A percentile compares a stretch with the other conserved stretches of the same genome.
Evolutionary conservation across 129 eudicot species (phyloP).

Genomic region (Lonicera japonica): DNA sequence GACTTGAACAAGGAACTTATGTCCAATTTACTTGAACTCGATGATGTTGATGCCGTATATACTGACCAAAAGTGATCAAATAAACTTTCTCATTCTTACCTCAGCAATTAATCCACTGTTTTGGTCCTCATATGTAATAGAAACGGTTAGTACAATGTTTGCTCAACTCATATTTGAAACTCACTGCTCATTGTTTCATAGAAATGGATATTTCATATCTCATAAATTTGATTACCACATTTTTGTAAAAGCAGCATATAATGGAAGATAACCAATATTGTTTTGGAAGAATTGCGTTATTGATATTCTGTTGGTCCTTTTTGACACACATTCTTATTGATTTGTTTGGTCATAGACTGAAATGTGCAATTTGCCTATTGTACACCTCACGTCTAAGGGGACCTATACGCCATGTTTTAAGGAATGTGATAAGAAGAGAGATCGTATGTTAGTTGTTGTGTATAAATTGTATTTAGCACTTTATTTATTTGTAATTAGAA

Average conservation of each 20-base stretch:
- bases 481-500: too few relatives aligned
- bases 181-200: neutral
- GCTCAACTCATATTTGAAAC: neutral
- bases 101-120: neutral
- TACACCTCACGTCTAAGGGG: too few relatives aligned
- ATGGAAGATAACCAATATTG: neutral
- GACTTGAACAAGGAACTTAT: constrained; percentile 87
- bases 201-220: neutral
- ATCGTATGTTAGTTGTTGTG: too few relatives aligned
- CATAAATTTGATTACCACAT: neutral
- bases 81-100: neutral
- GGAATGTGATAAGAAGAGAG: too few relatives aligned
- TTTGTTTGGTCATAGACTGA: too few relatives aligned
- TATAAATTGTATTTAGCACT: too few relatives aligned
- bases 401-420: too few relatives aligned
- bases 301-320: neutral
- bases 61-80: constrained; percentile 68
- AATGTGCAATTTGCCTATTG: too few relatives aligned
- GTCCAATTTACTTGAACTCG: constrained; percentile 80
- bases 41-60: constrained; percentile 97
- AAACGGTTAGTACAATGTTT: constrained; percentile 1
- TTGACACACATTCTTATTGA: neutral
- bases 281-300: neutral
- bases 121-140: neutral
- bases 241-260: constrained; percentile 11